Conservation (phyloP, 2,329 filamentous ascomycete species). For the Pseudocercospora macadamiae region DNA sequence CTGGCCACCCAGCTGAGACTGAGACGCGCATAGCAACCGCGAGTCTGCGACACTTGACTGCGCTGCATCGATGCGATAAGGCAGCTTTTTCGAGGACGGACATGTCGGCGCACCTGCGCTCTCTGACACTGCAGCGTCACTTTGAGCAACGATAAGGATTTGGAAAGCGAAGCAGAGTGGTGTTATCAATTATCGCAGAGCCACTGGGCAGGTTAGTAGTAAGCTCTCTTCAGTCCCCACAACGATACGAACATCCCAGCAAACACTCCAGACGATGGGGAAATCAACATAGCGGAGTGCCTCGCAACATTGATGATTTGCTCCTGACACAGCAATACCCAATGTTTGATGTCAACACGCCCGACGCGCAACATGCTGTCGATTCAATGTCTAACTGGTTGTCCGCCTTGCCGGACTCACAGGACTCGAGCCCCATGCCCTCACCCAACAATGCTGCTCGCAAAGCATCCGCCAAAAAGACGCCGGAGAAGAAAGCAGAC, state of each 20-base stretch:
- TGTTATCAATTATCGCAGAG: slow-evolving; percentile 4
- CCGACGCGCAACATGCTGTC: slow-evolving; percentile 29
- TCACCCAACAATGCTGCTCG: slow-evolving; percentile 26
- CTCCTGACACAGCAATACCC: background rate
- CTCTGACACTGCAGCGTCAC: background rate
- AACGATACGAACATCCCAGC: background rate
- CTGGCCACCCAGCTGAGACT: background rate
- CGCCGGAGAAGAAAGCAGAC: slow-evolving; percentile 35
- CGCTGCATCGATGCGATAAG: background rate
- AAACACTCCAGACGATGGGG: background rate
- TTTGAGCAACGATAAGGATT: background rate
- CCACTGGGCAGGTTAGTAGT: slow-evolving; percentile 3
- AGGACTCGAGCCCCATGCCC: slow-evolving; percentile 37
- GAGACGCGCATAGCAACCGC: slow-evolving; percentile 5
- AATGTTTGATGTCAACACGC: slow-evolving; percentile 32
- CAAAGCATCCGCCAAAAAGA: slow-evolving; percentile 30
- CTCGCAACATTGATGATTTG: background rate
- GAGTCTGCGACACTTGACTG: slow-evolving; percentile 2
- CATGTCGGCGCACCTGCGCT: background rate
- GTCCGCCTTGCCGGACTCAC: slow-evolving; percentile 23
- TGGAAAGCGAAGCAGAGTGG: background rate
- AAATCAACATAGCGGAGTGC: background rate
- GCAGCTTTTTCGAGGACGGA: slow-evolving; percentile 1
- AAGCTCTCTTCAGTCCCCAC: slow-evolving; percentile 4
- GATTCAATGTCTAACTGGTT: slow-evolving; percentile 34